Conservation (phyloP, 768 basidiomycete species). For the Clitopilus passeckerianus region DNA sequence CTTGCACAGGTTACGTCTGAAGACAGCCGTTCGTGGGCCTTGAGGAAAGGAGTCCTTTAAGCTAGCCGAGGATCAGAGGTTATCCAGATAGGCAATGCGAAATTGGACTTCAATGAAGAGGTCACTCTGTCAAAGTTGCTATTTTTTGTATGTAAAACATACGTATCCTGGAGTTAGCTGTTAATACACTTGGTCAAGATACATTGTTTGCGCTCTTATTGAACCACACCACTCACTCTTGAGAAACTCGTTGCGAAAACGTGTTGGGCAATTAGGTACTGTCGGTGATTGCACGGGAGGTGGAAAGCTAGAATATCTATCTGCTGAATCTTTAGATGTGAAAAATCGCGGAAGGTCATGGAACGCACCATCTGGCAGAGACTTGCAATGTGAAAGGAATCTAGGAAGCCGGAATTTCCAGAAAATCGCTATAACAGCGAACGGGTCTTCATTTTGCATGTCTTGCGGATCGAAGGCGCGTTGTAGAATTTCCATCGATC, state of each 20-base stretch:
- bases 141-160: constrained; percentile 2
- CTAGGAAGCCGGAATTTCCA: not conserved
- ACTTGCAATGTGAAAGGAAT: too few species aligned
- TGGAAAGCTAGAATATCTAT: too few species aligned
- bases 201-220: too few species aligned
- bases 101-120: not conserved
- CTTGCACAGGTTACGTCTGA: not conserved
- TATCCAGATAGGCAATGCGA: not conserved
- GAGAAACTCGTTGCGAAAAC: not conserved
- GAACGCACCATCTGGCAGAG: too few species aligned
- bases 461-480: not conserved
- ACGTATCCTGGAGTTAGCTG: not conserved
- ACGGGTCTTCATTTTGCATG: not conserved
- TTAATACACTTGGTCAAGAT: too few species aligned
- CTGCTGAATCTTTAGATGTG: too few species aligned
- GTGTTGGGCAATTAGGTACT: not conserved
- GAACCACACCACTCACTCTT: too few species aligned
- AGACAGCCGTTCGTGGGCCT: not conserved
- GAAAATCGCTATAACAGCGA: not conserved
- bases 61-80: not conserved
- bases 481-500: too few species aligned
- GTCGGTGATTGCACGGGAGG: not conserved
- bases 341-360: too few species aligned
- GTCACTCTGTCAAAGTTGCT: not conserved
- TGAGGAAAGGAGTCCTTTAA: not conserved